Percentiles rank a stretch among this genome's conserved stretches.
Evolutionary conservation across 495 filamentous ascomycete species (phyloP).

Genomic region (Polyplosphaeria fusca): DNA sequence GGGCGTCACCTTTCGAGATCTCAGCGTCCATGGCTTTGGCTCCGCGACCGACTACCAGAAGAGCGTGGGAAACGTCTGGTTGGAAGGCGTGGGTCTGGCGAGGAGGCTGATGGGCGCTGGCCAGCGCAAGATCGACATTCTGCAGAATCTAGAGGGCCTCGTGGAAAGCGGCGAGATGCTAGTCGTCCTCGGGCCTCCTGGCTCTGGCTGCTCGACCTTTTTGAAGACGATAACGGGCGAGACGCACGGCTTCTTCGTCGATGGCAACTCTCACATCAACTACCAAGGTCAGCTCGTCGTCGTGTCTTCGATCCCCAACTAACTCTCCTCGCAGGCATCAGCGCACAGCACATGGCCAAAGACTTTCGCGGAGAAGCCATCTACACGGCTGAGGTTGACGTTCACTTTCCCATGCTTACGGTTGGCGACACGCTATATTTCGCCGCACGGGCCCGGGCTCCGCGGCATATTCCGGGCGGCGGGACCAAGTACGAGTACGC

Average conservation of each 20-base stretch:
- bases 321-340: constrained; percentile 33
- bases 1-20: constrained; percentile 47
- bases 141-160: constrained; percentile 69
- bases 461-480: constrained; percentile 40
- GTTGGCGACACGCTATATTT: constrained; percentile 44
- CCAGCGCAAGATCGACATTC: constrained; percentile 63
- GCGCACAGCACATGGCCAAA: constrained; percentile 42
- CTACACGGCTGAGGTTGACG: constrained; percentile 47
- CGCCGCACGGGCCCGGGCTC: constrained; percentile 42
- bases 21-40: constrained; percentile 52
- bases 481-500: constrained; percentile 33
- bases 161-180: constrained; percentile 77
- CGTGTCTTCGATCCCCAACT: not conserved
- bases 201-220: constrained; percentile 67
- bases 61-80: constrained; percentile 42
- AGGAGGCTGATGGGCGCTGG: constrained; percentile 45
- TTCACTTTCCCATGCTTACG: constrained; percentile 44
- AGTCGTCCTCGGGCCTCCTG: constrained; percentile 73
- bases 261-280: constrained; percentile 41
- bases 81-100: constrained; percentile 37
- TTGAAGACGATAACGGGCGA: constrained; percentile 70
- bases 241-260: constrained; percentile 50
- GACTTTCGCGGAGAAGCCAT: constrained; percentile 47
- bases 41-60: constrained; percentile 49
- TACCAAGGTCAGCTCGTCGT: constrained; percentile 38